Evolutionary conservation across 2,329 filamentous ascomycete genomes (phyloP), one percentile per base, ranked within the genome.

Genomic region (Exophiala sp.): DNA sequence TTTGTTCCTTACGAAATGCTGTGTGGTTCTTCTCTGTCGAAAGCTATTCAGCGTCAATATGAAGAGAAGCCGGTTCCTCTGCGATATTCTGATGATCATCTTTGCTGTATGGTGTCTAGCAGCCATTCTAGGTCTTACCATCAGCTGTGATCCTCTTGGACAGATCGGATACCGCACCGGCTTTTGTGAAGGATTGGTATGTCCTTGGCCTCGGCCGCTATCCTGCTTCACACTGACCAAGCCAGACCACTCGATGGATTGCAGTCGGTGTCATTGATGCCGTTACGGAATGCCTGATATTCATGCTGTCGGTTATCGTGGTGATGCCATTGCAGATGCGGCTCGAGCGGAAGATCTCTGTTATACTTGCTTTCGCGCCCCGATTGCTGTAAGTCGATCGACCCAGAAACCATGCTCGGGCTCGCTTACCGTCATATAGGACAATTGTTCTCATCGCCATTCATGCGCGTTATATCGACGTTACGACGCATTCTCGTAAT

Each of bases 361-460:
- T 72, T 23, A 71, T 82, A 50, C 94, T 87, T 0, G 83, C 85
- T 37, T 89, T 88, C 0, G 79, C 82, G 1, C 73, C 95, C 10
- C 77, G 96, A 6, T 88, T 90, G 44, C 90, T 91, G 0, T 96
- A 95, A 65, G 87, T 27, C n/a, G n/a, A n/a, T n/a, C n/a, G n/a
- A n/a, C n/a, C n/a, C n/a, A n/a, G n/a, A n/a, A n/a, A n/a, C n/a
- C n/a, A n/a, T n/a, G n/a, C n/a, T n/a, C n/a, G n/a, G 5, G 24
- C 10, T 27, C 10, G 24, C 24, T 27, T 10, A 27, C 24, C 10
- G 6, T 27, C 6, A 13, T n/a, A 10, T n/a, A 56, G 54, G 13
- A 51, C 53, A 29, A 52, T 56, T 23, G 23, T 54, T 24, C 46
- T 56, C 27, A 56, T 54, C 37, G 32, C 19, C 22, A 43, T 57